A percentile compares a stretch with the other conserved stretches of the same genome.
Conservation (phyloP, 306 rosid genomes). For the Cucumis cinereus region DNA sequence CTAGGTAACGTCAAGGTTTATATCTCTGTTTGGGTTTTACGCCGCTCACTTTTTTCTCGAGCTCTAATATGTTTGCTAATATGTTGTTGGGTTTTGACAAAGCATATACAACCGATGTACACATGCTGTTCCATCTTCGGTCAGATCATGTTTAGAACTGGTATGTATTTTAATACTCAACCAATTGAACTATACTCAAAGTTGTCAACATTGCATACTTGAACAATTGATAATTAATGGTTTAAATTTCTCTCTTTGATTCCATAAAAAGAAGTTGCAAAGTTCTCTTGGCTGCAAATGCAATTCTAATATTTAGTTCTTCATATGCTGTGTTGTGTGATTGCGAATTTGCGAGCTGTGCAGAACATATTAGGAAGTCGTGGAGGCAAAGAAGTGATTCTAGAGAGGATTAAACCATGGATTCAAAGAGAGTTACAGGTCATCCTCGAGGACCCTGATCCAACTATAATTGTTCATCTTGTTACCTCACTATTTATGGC, state of each 20-base stretch:
- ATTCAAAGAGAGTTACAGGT: conserved; percentile 49
- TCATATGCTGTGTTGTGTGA: neutral
- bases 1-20: conserved; percentile 19
- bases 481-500: conserved; percentile 29
- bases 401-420: conserved; percentile 46
- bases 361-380: conserved; percentile 2
- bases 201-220: neutral
- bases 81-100: neutral
- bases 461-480: conserved; percentile 44
- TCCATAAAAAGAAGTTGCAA: neutral
- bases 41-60: neutral
- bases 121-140: conserved; percentile 25
- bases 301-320: neutral
- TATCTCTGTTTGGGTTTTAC: neutral
- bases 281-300: neutral
- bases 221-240: neutral
- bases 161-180: conserved; percentile 6
- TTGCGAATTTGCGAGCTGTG: neutral
- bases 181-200: neutral
- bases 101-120: conserved; percentile 24
- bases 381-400: conserved; percentile 17
- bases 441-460: conserved; percentile 36
- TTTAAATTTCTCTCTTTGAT: neutral
- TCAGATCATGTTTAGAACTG: conserved; percentile 15
- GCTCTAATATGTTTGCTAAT: neutral